Base-by-base conservation (phyloP, 177 flowering plant species). In the Telopea speciosissima region DNA sequence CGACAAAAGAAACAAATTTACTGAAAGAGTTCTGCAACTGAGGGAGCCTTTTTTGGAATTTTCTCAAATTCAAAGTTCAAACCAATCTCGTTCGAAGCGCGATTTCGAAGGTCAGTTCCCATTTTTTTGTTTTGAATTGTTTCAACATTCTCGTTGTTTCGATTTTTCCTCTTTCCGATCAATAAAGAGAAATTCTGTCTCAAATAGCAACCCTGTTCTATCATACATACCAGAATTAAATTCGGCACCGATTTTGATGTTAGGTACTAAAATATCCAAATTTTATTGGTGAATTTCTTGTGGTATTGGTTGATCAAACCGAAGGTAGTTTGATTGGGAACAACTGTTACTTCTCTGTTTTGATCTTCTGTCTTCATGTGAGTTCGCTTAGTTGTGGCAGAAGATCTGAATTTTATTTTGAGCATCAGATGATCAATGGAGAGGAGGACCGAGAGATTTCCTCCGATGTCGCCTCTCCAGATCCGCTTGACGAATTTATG, bases 401-500 rank as follows among this genome's bases (percentile, higher is more conserved):
- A 70, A 64, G 62, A 70, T 26, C 24, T 11, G 62, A 54, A 52
- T 19, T 71, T 70, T 49, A 5, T 36, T 59, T 64, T 7, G 52
- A 25, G 60, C 22, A 33, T 69, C 65, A 65, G 65, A 81, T 81
- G 82, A 70, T 54, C 52, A 71, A 83, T 72, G 90, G 86, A 66
- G 88, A 80, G 76, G 81, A 72, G 67, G 58, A 76, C 63, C 70
- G 70, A 45, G 80, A 74, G 78, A 70, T 67, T 25, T 36, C 69
- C 44, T 65, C 82, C 2, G 77, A 62, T 24, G 66, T 74, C 69
- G 72, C 77, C 77, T 70, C 78, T 80, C 77, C 80, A 5, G 83
- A 83, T 73, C 76, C 78, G 33, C 69, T 68, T 9, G 75, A 74
- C 64, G 68, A 44, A 65, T 77, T 69, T 42, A 10, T 54, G 21